These are phyloP conservation scores for Cercospora citrullina DNA, from an alignment of 2,329 filamentous ascomycete species.

Conservation along the genomic window DNA sequence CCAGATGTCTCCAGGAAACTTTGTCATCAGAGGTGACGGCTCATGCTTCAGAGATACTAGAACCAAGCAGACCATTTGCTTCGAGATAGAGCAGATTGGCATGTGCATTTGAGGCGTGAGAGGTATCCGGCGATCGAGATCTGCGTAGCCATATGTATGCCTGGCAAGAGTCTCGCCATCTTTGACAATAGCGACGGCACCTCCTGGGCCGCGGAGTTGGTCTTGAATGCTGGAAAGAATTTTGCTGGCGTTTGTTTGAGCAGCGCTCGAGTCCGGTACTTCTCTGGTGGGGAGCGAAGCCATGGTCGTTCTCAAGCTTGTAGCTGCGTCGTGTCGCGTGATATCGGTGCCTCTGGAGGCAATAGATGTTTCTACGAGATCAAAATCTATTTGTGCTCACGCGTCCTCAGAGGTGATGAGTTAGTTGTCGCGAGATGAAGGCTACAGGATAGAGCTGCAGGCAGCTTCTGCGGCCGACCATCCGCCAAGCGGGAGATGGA, in stretches of 20 bases:
- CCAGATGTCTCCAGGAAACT: conserved; percentile 15
- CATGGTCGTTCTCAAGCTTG: not conserved
- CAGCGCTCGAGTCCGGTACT: not conserved
- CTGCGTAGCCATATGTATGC: conserved; percentile 48
- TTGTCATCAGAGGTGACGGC: conserved; percentile 35
- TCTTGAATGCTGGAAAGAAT: conserved; percentile 1
- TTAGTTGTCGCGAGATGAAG: not conserved
- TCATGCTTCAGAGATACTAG: conserved; percentile 41
- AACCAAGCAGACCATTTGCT: conserved; percentile 47
- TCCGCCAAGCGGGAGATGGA: conserved; percentile 4
- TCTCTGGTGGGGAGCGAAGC: conserved; percentile 1
- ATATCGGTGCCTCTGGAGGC: not conserved
- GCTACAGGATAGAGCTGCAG: not conserved
- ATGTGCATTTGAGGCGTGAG: conserved; percentile 42
- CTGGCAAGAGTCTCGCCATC: conserved; percentile 46
- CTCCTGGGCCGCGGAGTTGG: conserved; percentile 43
- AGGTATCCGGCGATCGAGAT: conserved; percentile 43
- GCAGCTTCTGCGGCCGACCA: conserved; percentile 6
- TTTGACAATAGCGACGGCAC: conserved; percentile 46
- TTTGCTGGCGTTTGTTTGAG: not conserved
- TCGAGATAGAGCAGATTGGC: conserved; percentile 52
- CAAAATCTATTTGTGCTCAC: not conserved
- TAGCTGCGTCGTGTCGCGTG: not conserved
- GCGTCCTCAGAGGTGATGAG: not conserved
- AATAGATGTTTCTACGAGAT: not conserved